phyloP scores from a whole-genome alignment of 192 early-diverging fungal species.

The Mortierella hygrophila region DNA sequence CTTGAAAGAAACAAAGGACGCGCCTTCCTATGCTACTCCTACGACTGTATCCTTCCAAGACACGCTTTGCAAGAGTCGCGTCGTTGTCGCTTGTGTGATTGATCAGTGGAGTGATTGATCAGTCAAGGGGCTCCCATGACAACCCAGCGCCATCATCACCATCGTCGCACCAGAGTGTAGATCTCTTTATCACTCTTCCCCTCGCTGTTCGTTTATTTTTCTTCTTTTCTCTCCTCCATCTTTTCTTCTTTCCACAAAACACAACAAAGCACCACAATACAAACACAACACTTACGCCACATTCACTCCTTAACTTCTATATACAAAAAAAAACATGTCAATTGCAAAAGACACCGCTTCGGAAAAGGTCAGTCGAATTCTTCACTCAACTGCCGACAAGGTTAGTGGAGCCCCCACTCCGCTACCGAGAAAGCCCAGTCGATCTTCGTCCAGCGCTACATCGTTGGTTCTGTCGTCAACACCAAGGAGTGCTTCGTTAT shows the following conservation, averaged over 20 bases:
- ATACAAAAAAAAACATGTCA: not conserved
- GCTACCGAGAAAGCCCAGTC: not conserved
- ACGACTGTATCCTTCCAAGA: not conserved
- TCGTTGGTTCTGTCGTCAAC: not conserved
- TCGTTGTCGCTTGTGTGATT: not conserved
- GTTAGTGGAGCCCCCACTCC: not conserved
- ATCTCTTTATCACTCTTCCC: no score
- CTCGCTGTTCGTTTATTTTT: not conserved
- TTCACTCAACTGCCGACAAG: not conserved
- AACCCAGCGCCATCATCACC: not conserved
- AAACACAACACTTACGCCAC: not conserved
- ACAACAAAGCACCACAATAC: not conserved
- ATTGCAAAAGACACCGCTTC: not conserved
- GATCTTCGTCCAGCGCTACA: not conserved
- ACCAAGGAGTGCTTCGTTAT: not conserved
- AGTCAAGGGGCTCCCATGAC: not conserved
- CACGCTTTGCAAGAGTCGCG: not conserved
- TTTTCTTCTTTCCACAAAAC: not conserved
- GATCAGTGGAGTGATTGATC: not conserved
- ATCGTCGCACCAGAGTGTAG: not conserved
- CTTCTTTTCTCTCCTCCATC: not conserved
- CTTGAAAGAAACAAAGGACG: not conserved
- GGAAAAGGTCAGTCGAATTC: not conserved
- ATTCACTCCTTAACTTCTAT: not conserved
- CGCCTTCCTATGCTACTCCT: not conserved